Evolutionary conservation across 177 flowering plant genomes (phyloP).

Genomic region (Vitis hybrid): DNA sequence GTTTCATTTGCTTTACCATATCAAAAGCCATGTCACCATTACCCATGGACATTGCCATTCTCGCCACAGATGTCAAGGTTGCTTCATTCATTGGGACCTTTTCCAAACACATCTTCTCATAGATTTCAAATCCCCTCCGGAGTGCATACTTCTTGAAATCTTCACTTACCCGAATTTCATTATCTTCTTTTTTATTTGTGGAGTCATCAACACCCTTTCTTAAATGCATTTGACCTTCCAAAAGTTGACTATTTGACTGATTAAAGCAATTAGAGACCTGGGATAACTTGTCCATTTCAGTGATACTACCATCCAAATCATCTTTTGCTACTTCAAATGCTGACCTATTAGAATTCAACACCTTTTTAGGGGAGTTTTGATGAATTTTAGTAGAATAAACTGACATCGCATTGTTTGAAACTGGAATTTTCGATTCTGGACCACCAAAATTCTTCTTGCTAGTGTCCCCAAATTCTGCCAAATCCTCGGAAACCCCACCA

Average conservation of each 20-base stretch:
- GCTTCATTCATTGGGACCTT: slow-evolving; percentile 83
- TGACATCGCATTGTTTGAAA: slow-evolving; percentile 9
- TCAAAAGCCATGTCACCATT: slow-evolving; percentile 85
- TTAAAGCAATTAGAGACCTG: slow-evolving; percentile 6
- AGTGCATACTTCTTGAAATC: slow-evolving; percentile 58
- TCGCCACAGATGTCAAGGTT: slow-evolving; percentile 74
- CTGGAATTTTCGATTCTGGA: background rate
- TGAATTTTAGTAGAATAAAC: slow-evolving; percentile 10
- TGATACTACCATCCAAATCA: slow-evolving; percentile 2
- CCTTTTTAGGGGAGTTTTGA: slow-evolving; percentile 10
- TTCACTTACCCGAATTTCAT: slow-evolving; percentile 39
- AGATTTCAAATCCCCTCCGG: slow-evolving; percentile 65
- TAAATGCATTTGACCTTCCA: slow-evolving; percentile 14
- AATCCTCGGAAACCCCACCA: slow-evolving; percentile 7
- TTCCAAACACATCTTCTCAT: slow-evolving; percentile 55
- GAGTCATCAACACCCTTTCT: slow-evolving; percentile 11
- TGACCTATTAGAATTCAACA: slow-evolving; percentile 4
- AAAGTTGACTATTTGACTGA: slow-evolving; percentile 15
- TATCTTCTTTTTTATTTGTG: slow-evolving; percentile 16
- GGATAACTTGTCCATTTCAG: slow-evolving; percentile 9
- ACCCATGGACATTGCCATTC: slow-evolving; percentile 84
- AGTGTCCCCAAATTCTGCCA: slow-evolving; percentile 11
- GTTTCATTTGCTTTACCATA: slow-evolving; percentile 70
- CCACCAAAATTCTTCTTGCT: slow-evolving; percentile 3
- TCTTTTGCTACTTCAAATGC: slow-evolving; percentile 2